phyloP scores from a whole-genome alignment of 768 basidiomycete species.

The Leccinum barrowsii region DNA sequence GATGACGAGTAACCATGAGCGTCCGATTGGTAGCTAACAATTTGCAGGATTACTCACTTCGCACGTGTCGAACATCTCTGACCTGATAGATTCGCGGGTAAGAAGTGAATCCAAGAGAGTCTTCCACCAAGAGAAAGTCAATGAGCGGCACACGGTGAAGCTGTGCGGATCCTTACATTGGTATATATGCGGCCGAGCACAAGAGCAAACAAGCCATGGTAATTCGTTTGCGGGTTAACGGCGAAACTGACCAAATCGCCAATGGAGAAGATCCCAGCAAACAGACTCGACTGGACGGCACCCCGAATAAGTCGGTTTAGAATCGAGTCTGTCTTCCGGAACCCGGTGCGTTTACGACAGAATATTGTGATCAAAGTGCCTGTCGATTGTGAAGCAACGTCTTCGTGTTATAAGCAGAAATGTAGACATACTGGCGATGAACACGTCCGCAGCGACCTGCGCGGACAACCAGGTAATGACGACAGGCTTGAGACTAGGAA shows the following conservation, averaged over 20 bases:
- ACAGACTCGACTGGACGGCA: not conserved
- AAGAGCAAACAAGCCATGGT: not conserved
- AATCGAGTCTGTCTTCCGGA: not conserved
- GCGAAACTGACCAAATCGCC: not conserved
- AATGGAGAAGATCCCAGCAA: not conserved
- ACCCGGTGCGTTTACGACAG: not conserved
- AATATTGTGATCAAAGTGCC: not conserved
- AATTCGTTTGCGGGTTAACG: not conserved
- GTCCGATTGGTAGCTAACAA: not conserved
- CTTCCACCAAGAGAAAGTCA: not conserved
- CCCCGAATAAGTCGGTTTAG: not conserved
- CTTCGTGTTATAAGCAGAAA: not conserved
- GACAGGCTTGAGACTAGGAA: not conserved
- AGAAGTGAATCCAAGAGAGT: conserved; percentile 12
- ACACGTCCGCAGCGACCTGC: not conserved
- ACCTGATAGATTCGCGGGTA: not conserved
- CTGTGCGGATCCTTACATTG: not conserved
- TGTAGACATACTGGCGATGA: not conserved
- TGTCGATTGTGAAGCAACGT: not conserved
- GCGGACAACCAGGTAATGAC: not conserved
- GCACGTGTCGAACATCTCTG: not conserved
- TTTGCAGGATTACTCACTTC: not conserved
- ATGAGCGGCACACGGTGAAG: too few relatives aligned
- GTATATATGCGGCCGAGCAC: not conserved
- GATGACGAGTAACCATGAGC: not conserved